These are phyloP conservation scores for Phytophthora pisi DNA, from an alignment of 352 stramenopile species.

Conservation along the genomic window DNA sequence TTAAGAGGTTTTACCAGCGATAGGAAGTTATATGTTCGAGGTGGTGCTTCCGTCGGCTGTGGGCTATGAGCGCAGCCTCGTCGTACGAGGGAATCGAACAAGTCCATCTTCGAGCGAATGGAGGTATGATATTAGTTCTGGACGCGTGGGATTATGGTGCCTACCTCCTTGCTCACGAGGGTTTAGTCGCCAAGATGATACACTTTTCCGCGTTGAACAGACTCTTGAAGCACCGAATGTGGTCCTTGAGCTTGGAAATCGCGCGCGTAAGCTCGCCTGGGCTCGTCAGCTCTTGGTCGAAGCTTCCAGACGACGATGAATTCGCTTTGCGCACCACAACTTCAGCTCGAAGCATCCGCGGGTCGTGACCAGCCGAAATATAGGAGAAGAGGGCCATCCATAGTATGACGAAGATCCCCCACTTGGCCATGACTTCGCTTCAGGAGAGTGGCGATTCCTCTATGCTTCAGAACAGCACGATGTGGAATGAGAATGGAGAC, in stretches of 20 bases:
- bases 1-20: neutral
- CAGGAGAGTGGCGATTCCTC: neutral
- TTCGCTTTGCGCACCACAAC: neutral
- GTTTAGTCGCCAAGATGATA: slow-evolving; percentile 8
- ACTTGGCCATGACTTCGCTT: slow-evolving; percentile 1
- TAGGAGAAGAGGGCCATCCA: slow-evolving; percentile 1
- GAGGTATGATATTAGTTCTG: neutral
- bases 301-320: slow-evolving; percentile 5
- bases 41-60: no score
- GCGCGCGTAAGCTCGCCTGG: slow-evolving; percentile 12
- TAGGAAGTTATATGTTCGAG: neutral
- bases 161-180: neutral
- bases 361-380: neutral
- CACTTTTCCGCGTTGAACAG: slow-evolving; percentile 17
- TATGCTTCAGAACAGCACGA: neutral
- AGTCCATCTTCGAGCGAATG: neutral
- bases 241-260: slow-evolving; percentile 11
- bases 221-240: slow-evolving; percentile 16
- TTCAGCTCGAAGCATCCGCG: slow-evolving; percentile 2
- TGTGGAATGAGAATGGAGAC: neutral
- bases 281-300: slow-evolving; percentile 11
- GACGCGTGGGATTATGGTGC: neutral
- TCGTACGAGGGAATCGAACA: neutral
- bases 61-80: neutral
- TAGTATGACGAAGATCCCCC: neutral